These are phyloP conservation scores for Protea cynaroides DNA, from an alignment of 164 flowering plant species.

Conservation along the genomic window DNA sequence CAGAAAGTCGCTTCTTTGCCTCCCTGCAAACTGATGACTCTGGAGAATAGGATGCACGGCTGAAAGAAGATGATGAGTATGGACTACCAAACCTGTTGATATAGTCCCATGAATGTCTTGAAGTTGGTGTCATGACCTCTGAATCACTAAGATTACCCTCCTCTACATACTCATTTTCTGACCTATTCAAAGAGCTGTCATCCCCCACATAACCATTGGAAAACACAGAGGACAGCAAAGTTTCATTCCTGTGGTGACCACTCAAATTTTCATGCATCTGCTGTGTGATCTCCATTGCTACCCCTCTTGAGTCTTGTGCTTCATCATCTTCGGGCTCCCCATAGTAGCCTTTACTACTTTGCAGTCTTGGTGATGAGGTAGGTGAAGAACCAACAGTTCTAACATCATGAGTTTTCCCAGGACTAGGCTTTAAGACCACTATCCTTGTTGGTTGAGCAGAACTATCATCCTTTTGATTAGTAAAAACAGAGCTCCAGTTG, in stretches of 20 bases:
- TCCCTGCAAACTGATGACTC: slow-evolving; percentile 93
- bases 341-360: slow-evolving; percentile 26
- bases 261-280: slow-evolving; percentile 55
- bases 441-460: slow-evolving; percentile 41
- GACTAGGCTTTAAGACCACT: slow-evolving; percentile 60
- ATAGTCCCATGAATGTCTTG: slow-evolving; percentile 81
- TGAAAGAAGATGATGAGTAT: slow-evolving; percentile 57
- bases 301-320: slow-evolving; percentile 49
- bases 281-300: slow-evolving; percentile 57
- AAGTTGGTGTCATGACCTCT: slow-evolving; percentile 72
- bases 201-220: slow-evolving; percentile 86
- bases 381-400: slow-evolving; percentile 47
- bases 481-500: slow-evolving; percentile 21
- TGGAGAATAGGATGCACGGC: slow-evolving; percentile 72
- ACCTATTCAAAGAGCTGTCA: slow-evolving; percentile 73
- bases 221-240: slow-evolving; percentile 58
- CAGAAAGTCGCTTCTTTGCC: slow-evolving; percentile 94
- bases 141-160: slow-evolving; percentile 66
- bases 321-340: slow-evolving; percentile 45
- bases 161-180: slow-evolving; percentile 56
- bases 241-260: slow-evolving; percentile 55
- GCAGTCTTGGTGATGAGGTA: slow-evolving; percentile 32
- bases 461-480: slow-evolving; percentile 30
- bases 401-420: slow-evolving; percentile 44
- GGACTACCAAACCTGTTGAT: slow-evolving; percentile 66